Conservation (phyloP, 1,139 yeast genomes). For the Protomyces inundatus region DNA sequence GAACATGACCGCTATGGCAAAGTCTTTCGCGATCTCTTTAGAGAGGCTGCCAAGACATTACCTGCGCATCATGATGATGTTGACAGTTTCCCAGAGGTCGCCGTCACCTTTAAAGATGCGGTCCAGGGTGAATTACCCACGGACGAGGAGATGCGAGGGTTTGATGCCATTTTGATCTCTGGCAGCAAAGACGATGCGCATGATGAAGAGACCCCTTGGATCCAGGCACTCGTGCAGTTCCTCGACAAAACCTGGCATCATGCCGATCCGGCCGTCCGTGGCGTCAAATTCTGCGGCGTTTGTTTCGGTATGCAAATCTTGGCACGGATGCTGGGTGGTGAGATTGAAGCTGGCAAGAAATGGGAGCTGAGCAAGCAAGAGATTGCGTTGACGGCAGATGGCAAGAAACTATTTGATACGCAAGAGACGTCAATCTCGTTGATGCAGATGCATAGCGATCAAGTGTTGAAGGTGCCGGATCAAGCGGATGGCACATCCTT, state of each 20-base stretch:
- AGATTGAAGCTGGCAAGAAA: conserved; percentile 57
- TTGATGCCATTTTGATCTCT: conserved; percentile 52
- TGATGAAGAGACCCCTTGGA: conserved; percentile 51
- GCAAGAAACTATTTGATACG: conserved; percentile 38
- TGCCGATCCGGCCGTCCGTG: conserved; percentile 1
- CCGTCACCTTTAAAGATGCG: conserved; percentile 3
- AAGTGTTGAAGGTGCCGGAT: conserved; percentile 50
- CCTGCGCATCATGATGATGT: neutral
- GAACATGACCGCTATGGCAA: conserved; percentile 20
- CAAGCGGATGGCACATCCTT: conserved; percentile 35
- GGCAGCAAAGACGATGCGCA: conserved; percentile 53
- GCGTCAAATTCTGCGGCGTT: conserved; percentile 41
- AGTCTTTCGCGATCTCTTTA: conserved; percentile 15
- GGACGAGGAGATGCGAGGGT: conserved; percentile 37
- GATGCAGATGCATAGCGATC: conserved; percentile 67
- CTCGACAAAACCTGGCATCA: conserved; percentile 22
- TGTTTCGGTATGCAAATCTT: conserved; percentile 87
- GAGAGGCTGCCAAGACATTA: conserved; percentile 1
- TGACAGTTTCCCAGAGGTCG: neutral
- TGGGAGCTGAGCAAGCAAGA: conserved; percentile 68
- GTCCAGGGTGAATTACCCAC: conserved; percentile 8
- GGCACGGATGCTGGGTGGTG: conserved; percentile 59
- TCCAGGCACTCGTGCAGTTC: conserved; percentile 43
- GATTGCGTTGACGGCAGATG: conserved; percentile 43
- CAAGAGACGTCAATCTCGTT: conserved; percentile 40